Evolutionary conservation across 129 eudicot species (phyloP).

Genomic region (Pseudognaphalium luteoalbum): DNA sequence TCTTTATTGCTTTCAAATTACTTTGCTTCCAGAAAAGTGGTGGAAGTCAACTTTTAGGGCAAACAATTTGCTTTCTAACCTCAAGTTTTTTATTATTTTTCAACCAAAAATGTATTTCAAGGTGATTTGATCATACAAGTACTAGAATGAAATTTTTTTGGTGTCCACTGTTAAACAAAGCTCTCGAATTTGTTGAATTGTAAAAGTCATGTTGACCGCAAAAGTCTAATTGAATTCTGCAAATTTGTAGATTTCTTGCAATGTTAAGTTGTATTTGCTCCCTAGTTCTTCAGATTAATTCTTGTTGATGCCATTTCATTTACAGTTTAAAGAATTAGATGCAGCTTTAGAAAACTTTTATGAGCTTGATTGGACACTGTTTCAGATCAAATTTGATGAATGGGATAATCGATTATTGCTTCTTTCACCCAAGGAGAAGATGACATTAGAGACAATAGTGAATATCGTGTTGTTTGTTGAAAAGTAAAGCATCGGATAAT

Average conservation of each 20-base stretch:
- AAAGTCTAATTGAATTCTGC: slow-evolving; percentile 10
- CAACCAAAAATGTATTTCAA: too few species aligned
- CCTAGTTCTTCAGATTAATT: not conserved
- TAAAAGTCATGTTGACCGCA: not conserved
- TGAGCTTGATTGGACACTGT: not conserved
- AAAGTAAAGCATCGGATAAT: slow-evolving; percentile 3
- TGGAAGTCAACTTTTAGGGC: too few species aligned
- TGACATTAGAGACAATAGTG: slow-evolving; percentile 1
- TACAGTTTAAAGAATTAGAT: not conserved
- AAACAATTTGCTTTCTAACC: too few species aligned
- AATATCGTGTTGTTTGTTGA: slow-evolving; percentile 15
- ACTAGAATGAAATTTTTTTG: not conserved
- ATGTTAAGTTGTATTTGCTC: not conserved
- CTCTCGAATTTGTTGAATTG: not conserved
- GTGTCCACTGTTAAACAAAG: slow-evolving; percentile 14
- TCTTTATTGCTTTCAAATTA: not conserved
- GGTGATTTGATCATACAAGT: too few species aligned
- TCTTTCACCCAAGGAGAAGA: too few species aligned
- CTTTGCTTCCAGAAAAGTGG: too few species aligned
- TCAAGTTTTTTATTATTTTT: too few species aligned
- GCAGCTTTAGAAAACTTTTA: not conserved
- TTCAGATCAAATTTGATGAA: slow-evolving; percentile 22
- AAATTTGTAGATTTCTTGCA: not conserved
- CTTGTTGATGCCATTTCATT: slow-evolving; percentile 13
- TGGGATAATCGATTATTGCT: slow-evolving; percentile 1